Evolutionary conservation across 352 stramenopile genomes (phyloP).

Genomic region (Globisporangium abappressorium): DNA sequence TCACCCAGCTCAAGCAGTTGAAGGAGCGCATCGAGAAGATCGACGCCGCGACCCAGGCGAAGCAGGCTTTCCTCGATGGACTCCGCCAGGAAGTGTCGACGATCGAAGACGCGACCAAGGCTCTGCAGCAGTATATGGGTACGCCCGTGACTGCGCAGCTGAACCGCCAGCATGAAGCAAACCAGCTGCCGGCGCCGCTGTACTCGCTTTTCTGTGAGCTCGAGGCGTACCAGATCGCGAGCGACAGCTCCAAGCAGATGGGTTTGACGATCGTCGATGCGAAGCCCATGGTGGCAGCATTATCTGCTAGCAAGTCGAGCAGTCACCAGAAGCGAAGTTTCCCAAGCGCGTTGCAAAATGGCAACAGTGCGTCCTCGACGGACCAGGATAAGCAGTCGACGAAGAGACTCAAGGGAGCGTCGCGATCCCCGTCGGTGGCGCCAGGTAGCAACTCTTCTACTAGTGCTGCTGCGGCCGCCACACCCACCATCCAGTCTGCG

Average conservation of each 20-base stretch:
- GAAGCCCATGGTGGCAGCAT: constrained; percentile 14
- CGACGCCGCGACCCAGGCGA: constrained; percentile 47
- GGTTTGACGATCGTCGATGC: constrained; percentile 53
- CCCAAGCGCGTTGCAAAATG: constrained; percentile 17
- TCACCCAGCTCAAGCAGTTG: constrained; percentile 54
- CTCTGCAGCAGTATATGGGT: constrained; percentile 62
- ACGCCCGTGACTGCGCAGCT: constrained; percentile 39
- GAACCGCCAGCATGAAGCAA: constrained; percentile 41
- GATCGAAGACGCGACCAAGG: constrained; percentile 59
- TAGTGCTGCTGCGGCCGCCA: constrained; percentile 4
- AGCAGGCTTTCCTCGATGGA: constrained; percentile 57
- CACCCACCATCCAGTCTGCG: constrained; percentile 10
- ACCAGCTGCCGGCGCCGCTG: constrained; percentile 47
- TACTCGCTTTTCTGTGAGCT: constrained; percentile 76
- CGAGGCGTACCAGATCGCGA: constrained; percentile 61
- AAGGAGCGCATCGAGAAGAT: constrained; percentile 61
- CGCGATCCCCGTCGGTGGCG: constrained; percentile 31
- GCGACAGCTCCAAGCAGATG: constrained; percentile 47
- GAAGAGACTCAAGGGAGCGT: constrained; percentile 46
- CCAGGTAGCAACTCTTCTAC: constrained; percentile 6
- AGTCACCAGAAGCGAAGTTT: constrained; percentile 19
- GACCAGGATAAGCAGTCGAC: constrained; percentile 17
- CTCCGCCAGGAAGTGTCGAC: constrained; percentile 44
- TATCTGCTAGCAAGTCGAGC: constrained; percentile 26
- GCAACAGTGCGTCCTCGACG: constrained; percentile 2